Evolutionary conservation across 2,329 filamentous ascomycete species (phyloP).

Genomic region (Coniochaeta prunicola): DNA sequence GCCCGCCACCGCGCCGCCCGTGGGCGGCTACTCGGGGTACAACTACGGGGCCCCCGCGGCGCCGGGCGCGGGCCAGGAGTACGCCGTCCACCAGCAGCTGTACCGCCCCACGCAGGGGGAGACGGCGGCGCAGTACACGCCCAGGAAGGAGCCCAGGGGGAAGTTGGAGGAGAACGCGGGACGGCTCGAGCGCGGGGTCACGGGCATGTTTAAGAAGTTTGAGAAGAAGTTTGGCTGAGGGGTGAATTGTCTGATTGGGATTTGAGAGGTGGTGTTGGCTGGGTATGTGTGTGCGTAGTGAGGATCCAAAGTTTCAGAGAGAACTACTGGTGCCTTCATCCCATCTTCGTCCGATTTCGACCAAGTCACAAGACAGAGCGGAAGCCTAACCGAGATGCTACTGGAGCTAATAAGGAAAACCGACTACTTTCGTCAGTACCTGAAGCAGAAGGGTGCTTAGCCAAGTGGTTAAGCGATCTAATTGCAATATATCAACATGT

Average conservation of each 20-base stretch:
- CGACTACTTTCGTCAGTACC: background rate
- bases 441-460: background rate
- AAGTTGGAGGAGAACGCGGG: conserved; percentile 60
- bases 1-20: conserved; percentile 26
- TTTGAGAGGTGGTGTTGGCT: background rate
- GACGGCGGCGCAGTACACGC: conserved; percentile 30
- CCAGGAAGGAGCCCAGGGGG: conserved; percentile 37
- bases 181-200: conserved; percentile 61
- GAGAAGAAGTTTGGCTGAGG: conserved; percentile 62
- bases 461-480: background rate
- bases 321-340: background rate
- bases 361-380: background rate
- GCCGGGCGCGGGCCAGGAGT: conserved; percentile 30
- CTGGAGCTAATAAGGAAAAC: background rate
- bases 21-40: conserved; percentile 51
- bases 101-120: conserved; percentile 64
- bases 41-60: conserved; percentile 26
- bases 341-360: background rate
- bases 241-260: background rate
- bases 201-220: conserved; percentile 68
- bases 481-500: background rate
- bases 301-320: background rate
- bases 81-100: conserved; percentile 58
- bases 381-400: background rate
- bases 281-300: background rate